Evolutionary conservation across 2,329 filamentous ascomycete species (phyloP), one percentile per base, ranked within the genome.

Genomic region (Penicillium thymicola): DNA sequence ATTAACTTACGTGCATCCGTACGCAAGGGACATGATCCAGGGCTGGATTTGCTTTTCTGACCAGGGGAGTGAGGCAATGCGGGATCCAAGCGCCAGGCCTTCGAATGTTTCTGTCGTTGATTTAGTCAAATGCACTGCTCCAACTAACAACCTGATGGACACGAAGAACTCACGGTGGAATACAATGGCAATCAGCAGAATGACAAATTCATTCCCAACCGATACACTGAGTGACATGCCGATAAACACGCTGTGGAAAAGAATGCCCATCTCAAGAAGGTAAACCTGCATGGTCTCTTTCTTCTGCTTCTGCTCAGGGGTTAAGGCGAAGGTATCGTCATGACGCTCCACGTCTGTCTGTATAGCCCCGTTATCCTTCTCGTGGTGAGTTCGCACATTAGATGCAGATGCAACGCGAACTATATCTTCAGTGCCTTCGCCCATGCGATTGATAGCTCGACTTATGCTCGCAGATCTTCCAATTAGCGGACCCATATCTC

Each of bases 21-120:
- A 92, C 1, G 88, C 87, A 14, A 92, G 75, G 1, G 89, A 88
- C 88, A 92, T 91, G 9, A 91, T 79, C 88, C 88, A 82, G 0
- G 77, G 77, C 59, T 78, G 70, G 27, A 61, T 9, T 18, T 70
- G 67, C 13, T 63, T 59, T 5, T 64, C 58, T 3, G 64, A 64
- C 70, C 70, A 73, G 5, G 66, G 61, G 3, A 73, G 64, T 2
- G 65, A 59, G 16, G 70, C 66, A 37, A 73, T 73, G 7, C 71
- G 68, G 9, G 71, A 70, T 4, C 71, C 71, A 6, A 73, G 59
- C 2, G 71, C 71, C 4, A 73, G 63, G 0, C 71, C 71, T 58
- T 73, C 71, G 43, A 72, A 73, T 5, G 68, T 70, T 70, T 73
- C 71, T 73, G 41, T 11, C 44, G 11, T 32, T 18, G n/a, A 23